Evolutionary conservation across 2,329 filamentous ascomycete species (phyloP).

Genomic region (Hymenoscyphus linearis): DNA sequence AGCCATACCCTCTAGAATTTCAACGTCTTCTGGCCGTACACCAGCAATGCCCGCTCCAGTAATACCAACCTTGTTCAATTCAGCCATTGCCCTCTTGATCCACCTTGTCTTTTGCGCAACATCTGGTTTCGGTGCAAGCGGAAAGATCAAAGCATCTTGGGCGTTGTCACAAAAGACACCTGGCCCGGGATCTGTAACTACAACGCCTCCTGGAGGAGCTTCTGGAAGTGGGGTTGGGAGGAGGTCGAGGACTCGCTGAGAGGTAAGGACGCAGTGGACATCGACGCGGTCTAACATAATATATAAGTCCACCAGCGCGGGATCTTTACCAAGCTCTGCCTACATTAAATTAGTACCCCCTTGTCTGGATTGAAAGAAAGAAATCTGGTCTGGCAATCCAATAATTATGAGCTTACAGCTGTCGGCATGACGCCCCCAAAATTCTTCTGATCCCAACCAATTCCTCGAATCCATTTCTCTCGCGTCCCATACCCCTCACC

Average conservation of each 20-base stretch:
- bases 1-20: constrained; percentile 49
- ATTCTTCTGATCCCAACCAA: constrained; percentile 66
- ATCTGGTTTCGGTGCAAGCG: constrained; percentile 52
- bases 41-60: constrained; percentile 68
- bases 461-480: constrained; percentile 58
- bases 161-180: constrained; percentile 72
- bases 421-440: constrained; percentile 59
- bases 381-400: too few species aligned
- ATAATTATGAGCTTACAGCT: constrained; percentile 34
- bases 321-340: constrained; percentile 49
- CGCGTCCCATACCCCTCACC: constrained; percentile 43
- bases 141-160: constrained; percentile 52
- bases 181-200: constrained; percentile 53
- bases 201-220: constrained; percentile 57
- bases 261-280: constrained; percentile 67
- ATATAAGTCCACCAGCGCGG: constrained; percentile 49
- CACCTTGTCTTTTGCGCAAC: constrained; percentile 48
- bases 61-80: constrained; percentile 58
- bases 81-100: constrained; percentile 54
- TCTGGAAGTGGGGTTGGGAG: constrained; percentile 45
- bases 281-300: constrained; percentile 68
- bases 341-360: constrained; percentile 32
- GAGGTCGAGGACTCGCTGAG: constrained; percentile 55
- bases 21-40: constrained; percentile 48
- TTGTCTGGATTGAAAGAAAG: not conserved